Evolutionary conservation across 495 filamentous ascomycete genomes (phyloP), one percentile per base, ranked within the genome.

Genomic region (Penicillium roqueforti): DNA sequence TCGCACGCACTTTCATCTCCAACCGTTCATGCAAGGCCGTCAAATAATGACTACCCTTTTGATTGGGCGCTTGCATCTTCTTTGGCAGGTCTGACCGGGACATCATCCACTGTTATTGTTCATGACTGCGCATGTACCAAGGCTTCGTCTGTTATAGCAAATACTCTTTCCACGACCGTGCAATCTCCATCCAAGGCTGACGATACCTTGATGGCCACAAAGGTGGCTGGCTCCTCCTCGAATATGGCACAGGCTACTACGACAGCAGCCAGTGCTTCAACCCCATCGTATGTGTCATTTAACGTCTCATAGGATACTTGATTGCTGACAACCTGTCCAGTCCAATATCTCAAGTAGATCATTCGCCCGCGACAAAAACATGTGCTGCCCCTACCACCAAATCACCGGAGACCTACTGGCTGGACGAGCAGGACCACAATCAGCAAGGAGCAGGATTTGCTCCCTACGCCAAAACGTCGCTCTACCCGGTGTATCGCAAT

Each of bases 401-500:
- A 14, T 37, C 55, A 2, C 45, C 59, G 0, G 51, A 53, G n/a
- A 40, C 34, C 0, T 75, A 65, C 51, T 75, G 72, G 72, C 56
- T 75, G 1, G 63, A 72, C 28, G 50, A 57, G 1, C 63, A 69
- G 19, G 65, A 75, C 41, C 70, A 72, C 42, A 68, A 62, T 2
- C 56, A 58, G 13, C 22, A 45, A 3, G 69, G 59, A 4, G 57
- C 68, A 6, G 72, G 71, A 3, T 65, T 66, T 25, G 73, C 71
- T 2, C 76, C 79, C 1, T 76, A 72, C 40, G 57, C 62, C 22
- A 53, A 46, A 16, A 66, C 75, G 32, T 51, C 60, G 14, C 47
- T 50, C 0, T 86, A 82, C 47, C 69, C 78, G 2, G 77, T 85
- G 0, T 84, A 81, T 53, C 73, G 83, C 6, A 82, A 83, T 46